Evolutionary conservation across 441 rosid genomes (phyloP).

Genomic region (Mallotus japonicus): DNA sequence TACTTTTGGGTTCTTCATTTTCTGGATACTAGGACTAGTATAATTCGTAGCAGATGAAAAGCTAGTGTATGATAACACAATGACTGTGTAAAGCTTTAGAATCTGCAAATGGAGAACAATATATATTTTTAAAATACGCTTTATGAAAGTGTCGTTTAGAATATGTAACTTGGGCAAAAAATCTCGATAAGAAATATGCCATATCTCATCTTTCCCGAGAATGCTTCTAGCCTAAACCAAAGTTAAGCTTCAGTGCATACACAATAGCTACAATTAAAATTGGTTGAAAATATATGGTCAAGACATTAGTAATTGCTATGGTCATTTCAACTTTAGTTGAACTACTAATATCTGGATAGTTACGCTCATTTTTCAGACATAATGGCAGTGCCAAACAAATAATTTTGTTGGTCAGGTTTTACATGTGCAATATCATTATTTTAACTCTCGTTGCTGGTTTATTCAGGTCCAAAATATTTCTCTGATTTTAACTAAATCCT

Average conservation of each 20-base stretch:
- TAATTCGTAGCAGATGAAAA: background rate
- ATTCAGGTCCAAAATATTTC: constrained; percentile 82
- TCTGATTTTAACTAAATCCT: constrained; percentile 73
- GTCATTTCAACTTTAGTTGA: background rate
- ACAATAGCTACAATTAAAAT: background rate
- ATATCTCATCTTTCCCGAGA: background rate
- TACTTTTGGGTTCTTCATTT: background rate
- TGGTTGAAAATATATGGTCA: background rate
- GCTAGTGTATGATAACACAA: background rate
- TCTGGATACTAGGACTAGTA: background rate
- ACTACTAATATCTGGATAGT: background rate
- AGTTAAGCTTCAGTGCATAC: background rate
- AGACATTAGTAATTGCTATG: background rate
- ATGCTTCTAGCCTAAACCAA: background rate
- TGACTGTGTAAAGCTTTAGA: background rate
- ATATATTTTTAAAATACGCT: background rate
- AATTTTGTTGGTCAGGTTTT: background rate
- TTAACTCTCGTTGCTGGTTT: constrained; percentile 6
- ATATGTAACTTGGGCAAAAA: background rate
- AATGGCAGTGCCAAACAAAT: background rate
- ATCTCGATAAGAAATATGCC: background rate
- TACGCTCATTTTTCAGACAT: background rate
- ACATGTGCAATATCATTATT: constrained; percentile 1
- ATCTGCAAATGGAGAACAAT: background rate
- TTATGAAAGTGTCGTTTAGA: background rate